These are phyloP conservation scores for Ceratocystis ficicola DNA, from an alignment of 2,329 filamentous ascomycete species.

Conservation along the genomic window DNA sequence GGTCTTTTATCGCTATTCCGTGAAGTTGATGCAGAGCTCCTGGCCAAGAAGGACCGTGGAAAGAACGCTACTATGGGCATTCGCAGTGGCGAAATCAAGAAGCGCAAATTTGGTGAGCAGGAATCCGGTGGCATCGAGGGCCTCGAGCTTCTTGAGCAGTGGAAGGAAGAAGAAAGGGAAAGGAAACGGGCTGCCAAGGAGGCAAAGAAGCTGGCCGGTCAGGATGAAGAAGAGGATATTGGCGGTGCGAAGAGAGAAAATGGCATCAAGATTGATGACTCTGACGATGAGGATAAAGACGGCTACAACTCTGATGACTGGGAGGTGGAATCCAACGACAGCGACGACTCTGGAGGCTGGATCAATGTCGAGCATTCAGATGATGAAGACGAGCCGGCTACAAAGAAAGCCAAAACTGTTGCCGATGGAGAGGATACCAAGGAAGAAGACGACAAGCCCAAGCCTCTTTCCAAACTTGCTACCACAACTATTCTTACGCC, in stretches of 20 bases:
- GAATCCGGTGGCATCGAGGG: constrained; percentile 75
- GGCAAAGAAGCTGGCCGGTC: constrained; percentile 45
- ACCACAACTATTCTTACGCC: constrained; percentile 90
- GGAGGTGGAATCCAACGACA: constrained; percentile 50
- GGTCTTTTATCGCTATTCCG: constrained; percentile 82
- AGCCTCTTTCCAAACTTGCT: constrained; percentile 60
- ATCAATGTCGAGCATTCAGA: constrained; percentile 79
- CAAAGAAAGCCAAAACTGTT: constrained; percentile 33
- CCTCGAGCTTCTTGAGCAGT: constrained; percentile 78
- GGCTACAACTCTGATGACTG: constrained; percentile 45
- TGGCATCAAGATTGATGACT: constrained; percentile 26
- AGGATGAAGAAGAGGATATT: constrained; percentile 47
- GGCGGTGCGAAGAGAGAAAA: constrained; percentile 34
- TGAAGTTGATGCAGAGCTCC: constrained; percentile 77
- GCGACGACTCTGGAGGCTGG: constrained; percentile 73
- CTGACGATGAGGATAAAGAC: constrained; percentile 48
- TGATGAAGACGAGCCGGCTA: constrained; percentile 59
- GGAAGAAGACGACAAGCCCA: constrained; percentile 29
- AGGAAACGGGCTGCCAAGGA: constrained; percentile 59
- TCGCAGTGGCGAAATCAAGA: constrained; percentile 59
- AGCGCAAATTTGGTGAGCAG: constrained; percentile 73
- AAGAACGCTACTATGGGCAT: constrained; percentile 81
- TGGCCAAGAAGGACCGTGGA: constrained; percentile 81
- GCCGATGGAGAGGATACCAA: constrained; percentile 10
- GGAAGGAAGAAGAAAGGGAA: constrained; percentile 81